A percentile compares a stretch with the other conserved stretches of the same genome.
phyloP scores from a whole-genome alignment of 2,329 filamentous ascomycete species.

The Cadophora sp. region DNA sequence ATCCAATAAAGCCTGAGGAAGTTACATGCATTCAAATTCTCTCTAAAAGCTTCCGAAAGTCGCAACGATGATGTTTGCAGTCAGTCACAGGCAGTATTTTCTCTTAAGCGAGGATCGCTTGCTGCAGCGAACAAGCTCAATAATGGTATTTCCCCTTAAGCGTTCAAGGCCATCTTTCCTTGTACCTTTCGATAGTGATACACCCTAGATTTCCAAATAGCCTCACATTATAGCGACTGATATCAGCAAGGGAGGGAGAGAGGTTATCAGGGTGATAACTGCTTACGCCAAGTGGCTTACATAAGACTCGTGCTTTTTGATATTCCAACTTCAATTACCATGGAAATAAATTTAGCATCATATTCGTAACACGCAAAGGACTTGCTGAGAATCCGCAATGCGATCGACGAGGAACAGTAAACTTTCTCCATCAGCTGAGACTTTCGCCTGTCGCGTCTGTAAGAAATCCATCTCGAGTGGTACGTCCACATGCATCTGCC shows the following conservation, averaged over 20 bases:
- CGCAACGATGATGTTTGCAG: too few species aligned
- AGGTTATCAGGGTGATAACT: background rate
- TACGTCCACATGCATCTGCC: background rate
- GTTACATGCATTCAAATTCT: too few species aligned
- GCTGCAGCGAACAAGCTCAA: too few species aligned
- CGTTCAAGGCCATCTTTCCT: too few species aligned
- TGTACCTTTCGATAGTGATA: too few species aligned
- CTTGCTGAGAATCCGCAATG: background rate
- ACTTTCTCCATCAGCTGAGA: background rate
- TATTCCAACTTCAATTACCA: background rate
- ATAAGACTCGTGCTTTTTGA: background rate
- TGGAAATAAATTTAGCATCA: background rate
- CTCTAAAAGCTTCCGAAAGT: too few species aligned
- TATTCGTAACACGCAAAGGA: background rate
- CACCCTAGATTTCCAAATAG: too few species aligned
- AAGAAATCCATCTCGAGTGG: constrained; percentile 3
- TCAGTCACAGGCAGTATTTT: too few species aligned
- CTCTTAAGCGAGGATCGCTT: too few species aligned
- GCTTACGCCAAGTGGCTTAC: background rate
- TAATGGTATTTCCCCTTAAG: too few species aligned
- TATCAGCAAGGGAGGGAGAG: background rate
- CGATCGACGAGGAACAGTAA: constrained; percentile 4
- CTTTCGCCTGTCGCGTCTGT: constrained; percentile 13
- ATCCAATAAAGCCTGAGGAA: too few species aligned
- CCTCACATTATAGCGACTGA: too few species aligned